Conservation (phyloP, 2,329 filamentous ascomycete genomes). For the Penicillium sp. region DNA sequence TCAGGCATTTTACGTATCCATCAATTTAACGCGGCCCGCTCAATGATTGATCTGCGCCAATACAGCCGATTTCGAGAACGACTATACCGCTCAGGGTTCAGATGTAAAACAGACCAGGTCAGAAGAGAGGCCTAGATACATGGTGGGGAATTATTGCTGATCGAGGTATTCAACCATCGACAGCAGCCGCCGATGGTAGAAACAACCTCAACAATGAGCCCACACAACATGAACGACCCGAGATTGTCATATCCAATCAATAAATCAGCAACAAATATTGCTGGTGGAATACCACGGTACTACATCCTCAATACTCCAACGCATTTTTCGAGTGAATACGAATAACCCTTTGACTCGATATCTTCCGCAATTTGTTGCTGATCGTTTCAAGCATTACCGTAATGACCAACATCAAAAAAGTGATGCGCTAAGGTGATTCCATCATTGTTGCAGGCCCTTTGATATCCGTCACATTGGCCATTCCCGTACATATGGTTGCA, state of each 20-base stretch:
- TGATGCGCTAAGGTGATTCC: neutral
- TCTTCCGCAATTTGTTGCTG: neutral
- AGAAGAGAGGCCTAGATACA: neutral
- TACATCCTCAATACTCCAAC: neutral
- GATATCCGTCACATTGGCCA: no score
- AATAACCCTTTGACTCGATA: neutral
- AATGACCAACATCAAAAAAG: neutral
- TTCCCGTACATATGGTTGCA: no score
- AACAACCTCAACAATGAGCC: neutral
- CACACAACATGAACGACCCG: neutral
- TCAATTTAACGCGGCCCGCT: no score
- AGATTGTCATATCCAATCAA: neutral
- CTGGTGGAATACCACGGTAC: neutral
- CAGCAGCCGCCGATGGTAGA: neutral
- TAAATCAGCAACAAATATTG: neutral
- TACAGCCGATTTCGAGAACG: no score
- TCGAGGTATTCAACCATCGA: neutral
- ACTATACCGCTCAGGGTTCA: neutral
- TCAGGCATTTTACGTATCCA: no score
- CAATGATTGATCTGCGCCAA: no score
- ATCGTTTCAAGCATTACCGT: neutral
- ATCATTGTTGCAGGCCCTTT: neutral
- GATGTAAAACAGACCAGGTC: conserved; percentile 1
- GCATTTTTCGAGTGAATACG: neutral
- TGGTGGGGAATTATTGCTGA: neutral